Evolutionary conservation across 345 rosid genomes (phyloP).

Genomic region (Eucalyptus globulus): DNA sequence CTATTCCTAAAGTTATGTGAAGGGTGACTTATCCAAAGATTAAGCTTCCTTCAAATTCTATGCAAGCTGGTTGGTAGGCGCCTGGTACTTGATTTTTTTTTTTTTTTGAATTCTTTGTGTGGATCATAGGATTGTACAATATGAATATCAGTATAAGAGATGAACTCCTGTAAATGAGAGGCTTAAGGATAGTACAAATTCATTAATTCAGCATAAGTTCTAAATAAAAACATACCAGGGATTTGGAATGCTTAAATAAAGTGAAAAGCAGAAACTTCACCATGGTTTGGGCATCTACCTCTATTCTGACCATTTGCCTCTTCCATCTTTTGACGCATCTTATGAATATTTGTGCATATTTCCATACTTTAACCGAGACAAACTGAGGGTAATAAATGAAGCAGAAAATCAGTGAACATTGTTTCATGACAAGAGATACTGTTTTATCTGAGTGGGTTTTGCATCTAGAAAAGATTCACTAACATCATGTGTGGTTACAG

Average conservation of each 20-base stretch:
- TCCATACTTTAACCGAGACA: not conserved
- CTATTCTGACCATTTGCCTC: not conserved
- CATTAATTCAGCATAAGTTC: not conserved
- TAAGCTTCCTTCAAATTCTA: not conserved
- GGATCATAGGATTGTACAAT: not conserved
- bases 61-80: not conserved
- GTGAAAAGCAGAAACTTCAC: not conserved
- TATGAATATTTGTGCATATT: not conserved
- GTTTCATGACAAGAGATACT: not conserved
- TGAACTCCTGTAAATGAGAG: not conserved
- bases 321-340: not conserved
- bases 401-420: not conserved
- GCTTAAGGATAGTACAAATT: not conserved
- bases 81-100: not conserved
- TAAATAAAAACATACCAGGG: not conserved
- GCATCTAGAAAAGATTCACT: not conserved
- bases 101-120: not conserved
- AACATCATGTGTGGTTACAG: not conserved
- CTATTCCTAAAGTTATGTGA: not conserved
- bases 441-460: not conserved
- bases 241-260: not conserved
- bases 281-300: not conserved
- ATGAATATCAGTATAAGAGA: not conserved
- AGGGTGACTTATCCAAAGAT: not conserved
- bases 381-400: not conserved